Evolutionary conservation across 2,329 filamentous ascomycete genomes (phyloP), one percentile per base, ranked within the genome.

Genomic region (Penicillium expansum): DNA sequence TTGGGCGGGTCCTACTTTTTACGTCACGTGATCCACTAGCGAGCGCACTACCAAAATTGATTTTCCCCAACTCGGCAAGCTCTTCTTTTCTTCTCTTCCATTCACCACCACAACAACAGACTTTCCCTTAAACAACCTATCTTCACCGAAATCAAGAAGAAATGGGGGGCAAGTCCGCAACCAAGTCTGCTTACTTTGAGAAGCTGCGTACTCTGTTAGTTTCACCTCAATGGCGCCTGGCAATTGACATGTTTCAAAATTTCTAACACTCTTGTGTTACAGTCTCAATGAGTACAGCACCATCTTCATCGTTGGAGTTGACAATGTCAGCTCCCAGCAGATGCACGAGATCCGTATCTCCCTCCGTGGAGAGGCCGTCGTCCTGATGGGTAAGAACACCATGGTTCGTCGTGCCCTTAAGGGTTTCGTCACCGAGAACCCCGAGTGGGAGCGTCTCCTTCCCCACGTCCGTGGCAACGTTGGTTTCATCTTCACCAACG

Each of bases 271-370:
- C 24, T 14, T 24, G 1, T 38, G 7, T n/a, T n/a, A 16, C 29
- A 52, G 49, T 47, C 89, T 99, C 79, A 91, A 97, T 84, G 88
- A 92, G 79, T 97, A 95, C 89, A 87, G 86, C 80, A 93, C 90
- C 76, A 90, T 97, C 84, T 97, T 99, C 91, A 92, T 99, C 80
- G 92, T 96, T 80, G 87, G 77, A 77, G 89, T 93, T 77, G 91
- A 97, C 91, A 99, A 97, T 99, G 94, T 99, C 87, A 91, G 89
- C 80, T 99, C 94, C 71, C 94, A 99, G 88, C 95, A 99, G 88
- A 99, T 99, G 95, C 94, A 99, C 91, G 94, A 99, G 87, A 97
- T 99, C 80, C 90, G 94, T 79, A 82, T 88, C 75, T 82, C 91
- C 74, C 90, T 99, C 79, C 92, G 94, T 79, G 89, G 88, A 64